Evolutionary conservation across 441 rosid genomes (phyloP).

Genomic region (Manihot esculenta): DNA sequence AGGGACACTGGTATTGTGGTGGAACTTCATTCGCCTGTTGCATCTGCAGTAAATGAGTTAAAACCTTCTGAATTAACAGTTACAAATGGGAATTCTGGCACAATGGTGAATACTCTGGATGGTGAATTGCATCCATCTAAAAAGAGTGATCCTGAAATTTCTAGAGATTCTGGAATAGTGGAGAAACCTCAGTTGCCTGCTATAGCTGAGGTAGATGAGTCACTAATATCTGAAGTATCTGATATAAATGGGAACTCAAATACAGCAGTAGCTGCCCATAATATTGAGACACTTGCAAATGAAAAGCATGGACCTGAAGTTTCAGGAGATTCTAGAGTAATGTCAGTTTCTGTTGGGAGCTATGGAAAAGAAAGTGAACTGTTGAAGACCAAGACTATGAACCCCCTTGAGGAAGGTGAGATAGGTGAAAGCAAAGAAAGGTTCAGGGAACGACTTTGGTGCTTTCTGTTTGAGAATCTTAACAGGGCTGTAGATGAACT

Average conservation of each 20-base stretch:
- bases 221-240: slow-evolving; percentile 28
- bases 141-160: slow-evolving; percentile 14
- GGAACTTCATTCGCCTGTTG: slow-evolving; percentile 22
- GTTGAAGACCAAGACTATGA: slow-evolving; percentile 32
- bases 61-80: slow-evolving; percentile 9
- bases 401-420: slow-evolving; percentile 44
- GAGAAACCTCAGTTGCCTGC: slow-evolving; percentile 31
- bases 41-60: slow-evolving; percentile 17
- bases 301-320: slow-evolving; percentile 33
- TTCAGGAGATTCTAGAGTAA: slow-evolving; percentile 24
- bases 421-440: slow-evolving; percentile 74
- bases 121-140: slow-evolving; percentile 7
- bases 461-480: slow-evolving; percentile 82
- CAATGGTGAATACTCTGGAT: slow-evolving; percentile 8
- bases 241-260: slow-evolving; percentile 22
- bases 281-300: slow-evolving; percentile 24
- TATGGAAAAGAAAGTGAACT: slow-evolving; percentile 18
- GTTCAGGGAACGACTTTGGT: slow-evolving; percentile 78
- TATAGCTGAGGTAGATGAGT: slow-evolving; percentile 25
- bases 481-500: slow-evolving; percentile 86
- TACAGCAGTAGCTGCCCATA: slow-evolving; percentile 23
- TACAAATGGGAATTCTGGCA: slow-evolving; percentile 4
- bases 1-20: slow-evolving; percentile 20
- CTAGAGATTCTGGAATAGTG: slow-evolving; percentile 25
- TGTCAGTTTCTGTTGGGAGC: slow-evolving; percentile 27